phyloP scores from a whole-genome alignment of 345 rosid genomes.

The Schrenkiella parvula region DNA sequence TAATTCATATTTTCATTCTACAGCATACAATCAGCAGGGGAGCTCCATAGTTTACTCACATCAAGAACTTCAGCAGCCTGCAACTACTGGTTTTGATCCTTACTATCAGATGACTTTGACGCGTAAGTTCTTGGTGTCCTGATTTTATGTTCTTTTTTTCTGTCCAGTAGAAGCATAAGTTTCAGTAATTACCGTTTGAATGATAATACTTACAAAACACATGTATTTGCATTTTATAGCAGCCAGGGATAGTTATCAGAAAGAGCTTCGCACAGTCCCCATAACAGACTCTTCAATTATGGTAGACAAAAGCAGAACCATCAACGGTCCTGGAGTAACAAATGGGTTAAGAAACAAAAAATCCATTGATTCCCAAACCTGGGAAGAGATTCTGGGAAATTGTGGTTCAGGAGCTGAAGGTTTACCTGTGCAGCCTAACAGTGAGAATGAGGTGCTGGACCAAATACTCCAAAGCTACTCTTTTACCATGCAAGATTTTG shows the following conservation, averaged over 20 bases:
- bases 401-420: slow-evolving; percentile 44
- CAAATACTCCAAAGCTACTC: slow-evolving; percentile 39
- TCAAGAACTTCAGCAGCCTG: slow-evolving; percentile 45
- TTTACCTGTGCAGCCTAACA: slow-evolving; percentile 40
- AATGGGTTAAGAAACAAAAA: slow-evolving; percentile 45
- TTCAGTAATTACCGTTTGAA: slow-evolving; percentile 5
- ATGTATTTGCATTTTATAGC: slow-evolving; percentile 19
- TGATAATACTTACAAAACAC: not conserved
- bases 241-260: slow-evolving; percentile 49
- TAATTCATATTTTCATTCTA: slow-evolving; percentile 22
- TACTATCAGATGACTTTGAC: slow-evolving; percentile 42
- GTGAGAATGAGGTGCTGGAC: slow-evolving; percentile 45
- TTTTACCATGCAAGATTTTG: slow-evolving; percentile 46
- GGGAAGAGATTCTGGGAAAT: slow-evolving; percentile 61
- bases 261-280: slow-evolving; percentile 39
- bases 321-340: slow-evolving; percentile 38
- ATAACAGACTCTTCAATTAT: slow-evolving; percentile 32
- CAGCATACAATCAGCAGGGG: slow-evolving; percentile 69
- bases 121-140: slow-evolving; percentile 38
- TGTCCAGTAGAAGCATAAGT: not conserved
- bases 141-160: slow-evolving; percentile 11
- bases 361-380: slow-evolving; percentile 49
- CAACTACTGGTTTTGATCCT: slow-evolving; percentile 38
- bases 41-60: slow-evolving; percentile 47
- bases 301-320: slow-evolving; percentile 36